A percentile compares a stretch with the other conserved stretches of the same genome.
These are phyloP conservation scores for Seiridium unicorne DNA, from an alignment of 2,329 filamentous ascomycete genomes.

Conservation along the genomic window DNA sequence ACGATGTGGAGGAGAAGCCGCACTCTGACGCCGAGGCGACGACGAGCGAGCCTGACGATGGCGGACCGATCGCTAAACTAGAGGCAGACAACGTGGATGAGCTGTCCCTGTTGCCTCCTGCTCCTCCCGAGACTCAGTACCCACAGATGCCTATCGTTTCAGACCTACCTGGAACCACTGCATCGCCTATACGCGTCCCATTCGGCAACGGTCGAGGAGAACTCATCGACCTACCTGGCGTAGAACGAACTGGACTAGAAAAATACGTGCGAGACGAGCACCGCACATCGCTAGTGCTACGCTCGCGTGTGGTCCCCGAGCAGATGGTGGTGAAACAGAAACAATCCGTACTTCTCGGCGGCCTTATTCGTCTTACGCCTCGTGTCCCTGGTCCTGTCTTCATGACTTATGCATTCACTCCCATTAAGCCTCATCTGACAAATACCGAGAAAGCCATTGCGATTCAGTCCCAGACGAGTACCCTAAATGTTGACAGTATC, in stretches of 20 bases:
- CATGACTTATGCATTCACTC: slow-evolving; percentile 83
- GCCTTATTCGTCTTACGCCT: slow-evolving; percentile 85
- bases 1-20: not conserved
- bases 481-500: slow-evolving; percentile 63
- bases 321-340: slow-evolving; percentile 72
- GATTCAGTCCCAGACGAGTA: slow-evolving; percentile 64
- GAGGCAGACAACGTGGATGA: slow-evolving; percentile 32
- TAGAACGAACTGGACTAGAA: slow-evolving; percentile 73
- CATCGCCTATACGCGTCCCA: slow-evolving; percentile 88
- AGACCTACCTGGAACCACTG: slow-evolving; percentile 86
- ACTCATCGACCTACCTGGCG: slow-evolving; percentile 86
- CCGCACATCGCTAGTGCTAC: slow-evolving; percentile 74
- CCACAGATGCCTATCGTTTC: slow-evolving; percentile 86
- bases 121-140: slow-evolving; percentile 69
- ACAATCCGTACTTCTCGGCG: slow-evolving; percentile 80
- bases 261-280: slow-evolving; percentile 66
- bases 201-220: slow-evolving; percentile 87
- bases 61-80: slow-evolving; percentile 25
- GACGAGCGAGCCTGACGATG: slow-evolving; percentile 1
- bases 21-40: slow-evolving; percentile 5
- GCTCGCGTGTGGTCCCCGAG: slow-evolving; percentile 67
- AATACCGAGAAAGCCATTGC: slow-evolving; percentile 75
- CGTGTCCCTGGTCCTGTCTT: slow-evolving; percentile 62
- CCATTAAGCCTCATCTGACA: slow-evolving; percentile 74
- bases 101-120: slow-evolving; percentile 69